Evolutionary conservation across 139 green algal species (phyloP).

Genomic region (Chlorella sp.): DNA sequence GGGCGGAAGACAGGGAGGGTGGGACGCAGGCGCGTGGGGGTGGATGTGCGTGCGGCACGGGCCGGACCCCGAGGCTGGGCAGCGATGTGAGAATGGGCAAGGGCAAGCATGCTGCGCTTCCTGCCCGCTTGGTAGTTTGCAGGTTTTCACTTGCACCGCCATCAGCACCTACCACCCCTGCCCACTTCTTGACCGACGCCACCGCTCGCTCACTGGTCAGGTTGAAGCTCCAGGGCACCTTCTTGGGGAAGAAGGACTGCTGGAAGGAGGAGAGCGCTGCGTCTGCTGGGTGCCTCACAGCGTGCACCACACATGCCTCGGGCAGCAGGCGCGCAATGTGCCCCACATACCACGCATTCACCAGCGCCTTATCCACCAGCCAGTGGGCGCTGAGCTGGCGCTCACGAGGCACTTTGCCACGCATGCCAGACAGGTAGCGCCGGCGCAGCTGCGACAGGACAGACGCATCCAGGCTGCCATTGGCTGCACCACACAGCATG

Average conservation of each 20-base stretch:
- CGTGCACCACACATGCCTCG: conserved; percentile 3
- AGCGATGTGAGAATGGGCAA: no score
- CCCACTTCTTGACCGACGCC: not conserved
- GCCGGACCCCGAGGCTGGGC: no score
- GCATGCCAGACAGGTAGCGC: conserved; percentile 14
- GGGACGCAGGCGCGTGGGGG: no score
- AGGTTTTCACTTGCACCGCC: not conserved
- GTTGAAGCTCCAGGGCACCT: conserved; percentile 22
- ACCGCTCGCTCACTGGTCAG: conserved; percentile 4
- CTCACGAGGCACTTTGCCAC: not conserved
- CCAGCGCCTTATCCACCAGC: conserved; percentile 18
- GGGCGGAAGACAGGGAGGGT: no score
- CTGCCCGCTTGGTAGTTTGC: no score
- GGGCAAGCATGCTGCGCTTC: no score
- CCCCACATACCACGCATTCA: conserved; percentile 6
- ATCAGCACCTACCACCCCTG: not conserved
- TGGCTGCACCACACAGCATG: not conserved
- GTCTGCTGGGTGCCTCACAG: conserved; percentile 20
- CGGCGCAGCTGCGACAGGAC: not conserved
- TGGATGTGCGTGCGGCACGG: no score
- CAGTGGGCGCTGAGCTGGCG: not conserved
- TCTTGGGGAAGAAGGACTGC: conserved; percentile 20
- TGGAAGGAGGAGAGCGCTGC: conserved; percentile 16
- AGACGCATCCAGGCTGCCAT: not conserved
- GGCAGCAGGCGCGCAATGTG: conserved; percentile 20